Conservation (phyloP, 169 alveolate species). For the Toxoplasma gondii region DNA sequence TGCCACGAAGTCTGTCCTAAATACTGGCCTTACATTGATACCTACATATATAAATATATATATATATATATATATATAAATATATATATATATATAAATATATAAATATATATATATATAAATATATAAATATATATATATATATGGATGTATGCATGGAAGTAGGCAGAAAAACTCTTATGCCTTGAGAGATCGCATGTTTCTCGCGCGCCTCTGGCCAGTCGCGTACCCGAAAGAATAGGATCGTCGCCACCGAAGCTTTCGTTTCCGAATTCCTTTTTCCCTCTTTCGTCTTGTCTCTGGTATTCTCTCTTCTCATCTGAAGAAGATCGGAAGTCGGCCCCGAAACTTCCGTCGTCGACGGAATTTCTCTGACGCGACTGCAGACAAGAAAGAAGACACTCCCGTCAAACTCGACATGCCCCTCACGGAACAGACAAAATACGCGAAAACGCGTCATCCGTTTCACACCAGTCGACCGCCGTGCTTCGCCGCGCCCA, state of each 20-base stretch:
- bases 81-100: no score
- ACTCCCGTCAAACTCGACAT: no score
- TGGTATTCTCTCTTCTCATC: background rate
- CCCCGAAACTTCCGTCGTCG: background rate
- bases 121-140: background rate
- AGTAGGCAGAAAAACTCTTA: background rate
- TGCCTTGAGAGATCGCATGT: no score
- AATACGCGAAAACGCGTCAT: no score
- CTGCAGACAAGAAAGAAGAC: no score
- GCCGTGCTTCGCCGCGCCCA: no score
- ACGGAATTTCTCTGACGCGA: background rate
- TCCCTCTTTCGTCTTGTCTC: background rate
- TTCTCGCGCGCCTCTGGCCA: background rate
- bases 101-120: background rate
- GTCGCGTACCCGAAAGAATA: background rate
- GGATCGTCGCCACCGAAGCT: background rate
- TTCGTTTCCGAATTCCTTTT: background rate
- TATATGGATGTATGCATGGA: background rate
- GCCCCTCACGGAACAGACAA: no score
- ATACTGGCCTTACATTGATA: no score
- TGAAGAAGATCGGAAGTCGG: background rate
- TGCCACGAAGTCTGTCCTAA: no score
- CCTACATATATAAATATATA: no score
- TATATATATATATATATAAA: no score
- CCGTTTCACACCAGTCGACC: no score